A percentile compares a stretch with the other conserved stretches of the same genome.
Conservation (phyloP, 306 rosid species). For the Dryas octopetala region DNA sequence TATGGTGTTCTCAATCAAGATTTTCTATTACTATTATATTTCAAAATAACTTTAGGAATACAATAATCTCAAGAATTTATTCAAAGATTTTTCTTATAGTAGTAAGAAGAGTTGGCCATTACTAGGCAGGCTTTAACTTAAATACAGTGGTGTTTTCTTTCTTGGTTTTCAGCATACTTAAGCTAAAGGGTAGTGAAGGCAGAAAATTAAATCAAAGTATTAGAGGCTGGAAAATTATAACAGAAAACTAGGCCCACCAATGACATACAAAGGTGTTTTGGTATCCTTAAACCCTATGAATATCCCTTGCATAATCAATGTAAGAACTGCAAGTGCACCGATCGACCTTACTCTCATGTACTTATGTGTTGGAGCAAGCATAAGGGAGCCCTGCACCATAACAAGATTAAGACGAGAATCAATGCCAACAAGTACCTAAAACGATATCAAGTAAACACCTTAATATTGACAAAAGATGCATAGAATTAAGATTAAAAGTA, state of each 20-base stretch:
- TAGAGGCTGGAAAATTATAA: neutral
- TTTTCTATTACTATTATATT: neutral
- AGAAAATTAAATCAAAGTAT: neutral
- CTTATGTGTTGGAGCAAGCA: conserved; percentile 67
- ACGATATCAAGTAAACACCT: neutral
- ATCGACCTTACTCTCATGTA: conserved; percentile 78
- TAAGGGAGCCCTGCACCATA: conserved; percentile 60
- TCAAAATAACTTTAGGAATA: too few species aligned
- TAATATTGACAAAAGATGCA: neutral
- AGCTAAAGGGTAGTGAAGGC: too few species aligned
- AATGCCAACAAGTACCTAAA: conserved; percentile 77
- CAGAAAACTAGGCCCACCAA: conserved; percentile 41
- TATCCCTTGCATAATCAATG: conserved; percentile 97
- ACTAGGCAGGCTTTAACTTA: neutral
- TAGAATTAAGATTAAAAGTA: neutral
- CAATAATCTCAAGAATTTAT: neutral
- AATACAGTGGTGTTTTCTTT: too few species aligned
- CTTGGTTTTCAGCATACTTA: too few species aligned
- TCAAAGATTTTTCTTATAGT: too few species aligned
- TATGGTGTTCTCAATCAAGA: neutral
- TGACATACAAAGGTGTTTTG: conserved; percentile 86
- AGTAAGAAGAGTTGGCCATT: neutral
- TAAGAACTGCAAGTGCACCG: conserved; percentile 97
- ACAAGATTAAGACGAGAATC: conserved; percentile 50
- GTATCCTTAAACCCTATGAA: conserved; percentile 97